Percentiles rank a stretch among this genome's conserved stretches.
phyloP scores from a whole-genome alignment of 2,329 filamentous ascomycete species.

The Fusarium heterosporum region DNA sequence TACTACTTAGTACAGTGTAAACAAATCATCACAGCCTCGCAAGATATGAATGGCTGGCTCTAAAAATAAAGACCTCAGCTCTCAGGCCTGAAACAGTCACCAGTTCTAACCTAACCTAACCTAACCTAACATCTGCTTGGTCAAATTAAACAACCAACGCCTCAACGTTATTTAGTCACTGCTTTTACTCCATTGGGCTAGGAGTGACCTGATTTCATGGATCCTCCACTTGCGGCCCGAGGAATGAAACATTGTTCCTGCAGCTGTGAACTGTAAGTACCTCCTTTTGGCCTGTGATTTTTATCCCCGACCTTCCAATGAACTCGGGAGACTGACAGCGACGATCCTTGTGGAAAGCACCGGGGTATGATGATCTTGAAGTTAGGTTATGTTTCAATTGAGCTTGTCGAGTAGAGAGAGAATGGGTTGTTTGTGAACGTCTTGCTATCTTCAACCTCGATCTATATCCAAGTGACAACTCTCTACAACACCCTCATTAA shows the following conservation, averaged over 20 bases:
- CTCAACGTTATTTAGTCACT: slow-evolving; percentile 1
- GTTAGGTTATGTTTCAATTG: not conserved
- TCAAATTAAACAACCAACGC: slow-evolving; percentile 33
- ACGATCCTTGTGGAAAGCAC: not conserved
- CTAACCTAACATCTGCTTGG: no score
- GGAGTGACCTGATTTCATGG: slow-evolving; percentile 10
- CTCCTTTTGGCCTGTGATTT: not conserved
- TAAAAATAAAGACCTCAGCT: not conserved
- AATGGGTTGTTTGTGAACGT: not conserved
- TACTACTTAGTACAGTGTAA: not conserved
- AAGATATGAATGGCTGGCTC: not conserved
- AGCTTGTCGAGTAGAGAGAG: no score
- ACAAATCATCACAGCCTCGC: not conserved
- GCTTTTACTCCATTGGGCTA: slow-evolving; percentile 2
- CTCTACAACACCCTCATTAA: not conserved
- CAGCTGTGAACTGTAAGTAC: no score
- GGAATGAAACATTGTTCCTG: slow-evolving; percentile 21
- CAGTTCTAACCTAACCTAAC: no score
- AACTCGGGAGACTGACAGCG: not conserved
- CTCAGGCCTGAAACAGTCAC: slow-evolving; percentile 23
- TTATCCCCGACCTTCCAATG: not conserved
- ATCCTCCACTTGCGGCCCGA: slow-evolving; percentile 20
- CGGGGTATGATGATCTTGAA: not conserved
- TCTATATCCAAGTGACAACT: not conserved
- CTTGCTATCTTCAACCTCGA: not conserved